These are phyloP conservation scores for Arthrobotrys pseudoclavata DNA, from an alignment of 2,329 filamentous ascomycete species.

Conservation along the genomic window DNA sequence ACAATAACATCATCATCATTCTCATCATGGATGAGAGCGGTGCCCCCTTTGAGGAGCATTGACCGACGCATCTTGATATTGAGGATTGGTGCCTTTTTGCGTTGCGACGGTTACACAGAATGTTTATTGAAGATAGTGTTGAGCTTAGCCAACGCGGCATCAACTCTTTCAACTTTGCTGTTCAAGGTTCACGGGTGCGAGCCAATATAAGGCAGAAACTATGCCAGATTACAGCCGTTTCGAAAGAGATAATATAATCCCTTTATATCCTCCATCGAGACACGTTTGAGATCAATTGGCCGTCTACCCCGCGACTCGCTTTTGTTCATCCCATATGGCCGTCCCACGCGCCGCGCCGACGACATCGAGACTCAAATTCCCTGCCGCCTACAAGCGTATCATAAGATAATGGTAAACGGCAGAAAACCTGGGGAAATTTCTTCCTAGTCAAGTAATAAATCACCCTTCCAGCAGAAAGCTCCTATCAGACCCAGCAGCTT, in stretches of 20 bases:
- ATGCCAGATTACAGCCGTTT: too few relatives aligned
- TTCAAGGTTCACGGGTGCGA: too few relatives aligned
- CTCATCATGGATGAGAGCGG: constrained; percentile 39
- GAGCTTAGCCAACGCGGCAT: too few relatives aligned
- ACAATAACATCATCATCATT: constrained; percentile 44
- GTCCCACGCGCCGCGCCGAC: not conserved
- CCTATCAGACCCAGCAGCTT: too few relatives aligned
- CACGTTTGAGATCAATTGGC: not conserved
- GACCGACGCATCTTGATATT: constrained; percentile 9
- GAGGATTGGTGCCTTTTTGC: constrained; percentile 6
- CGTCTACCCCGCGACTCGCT: not conserved
- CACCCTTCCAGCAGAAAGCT: too few relatives aligned
- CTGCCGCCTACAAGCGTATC: too few relatives aligned
- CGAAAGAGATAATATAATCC: not conserved
- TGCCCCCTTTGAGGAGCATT: constrained; percentile 39
- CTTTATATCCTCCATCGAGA: not conserved
- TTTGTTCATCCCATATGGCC: not conserved
- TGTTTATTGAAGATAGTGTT: not conserved
- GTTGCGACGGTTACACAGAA: constrained; percentile 10
- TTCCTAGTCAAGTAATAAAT: too few relatives aligned
- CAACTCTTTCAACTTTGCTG: too few relatives aligned
- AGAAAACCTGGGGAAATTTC: too few relatives aligned
- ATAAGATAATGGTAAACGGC: not conserved
- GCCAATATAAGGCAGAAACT: too few relatives aligned
- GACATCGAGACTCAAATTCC: too few relatives aligned